These are phyloP conservation scores for Leishmania lainsoni DNA, from an alignment of 208 protist genomes.

Conservation along the genomic window DNA sequence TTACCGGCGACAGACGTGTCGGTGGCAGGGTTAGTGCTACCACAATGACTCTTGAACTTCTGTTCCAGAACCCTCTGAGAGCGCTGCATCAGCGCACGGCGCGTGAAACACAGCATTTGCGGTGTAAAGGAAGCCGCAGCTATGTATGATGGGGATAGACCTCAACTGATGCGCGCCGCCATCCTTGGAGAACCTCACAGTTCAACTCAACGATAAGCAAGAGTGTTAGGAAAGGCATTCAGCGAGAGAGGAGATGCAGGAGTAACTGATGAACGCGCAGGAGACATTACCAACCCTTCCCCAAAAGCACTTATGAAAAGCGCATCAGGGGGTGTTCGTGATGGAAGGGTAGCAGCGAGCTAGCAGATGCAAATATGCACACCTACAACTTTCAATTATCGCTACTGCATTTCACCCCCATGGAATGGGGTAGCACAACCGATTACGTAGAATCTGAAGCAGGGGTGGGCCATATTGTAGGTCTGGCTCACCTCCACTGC, in stretches of 20 bases:
- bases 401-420: too few species aligned
- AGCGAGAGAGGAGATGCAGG: neutral
- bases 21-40: constrained; percentile 17
- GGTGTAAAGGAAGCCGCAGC: neutral
- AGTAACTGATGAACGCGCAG: neutral
- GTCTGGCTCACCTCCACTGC: too few species aligned
- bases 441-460: neutral
- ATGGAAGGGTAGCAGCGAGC: neutral
- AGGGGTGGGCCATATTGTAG: neutral
- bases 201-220: neutral
- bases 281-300: neutral
- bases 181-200: neutral
- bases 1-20: constrained; percentile 65
- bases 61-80: constrained; percentile 50
- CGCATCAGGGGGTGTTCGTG: neutral
- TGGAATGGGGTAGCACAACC: neutral
- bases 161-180: neutral
- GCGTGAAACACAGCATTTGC: constrained; percentile 54
- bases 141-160: too few species aligned
- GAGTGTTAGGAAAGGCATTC: neutral
- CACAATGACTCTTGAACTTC: constrained; percentile 54
- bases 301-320: neutral
- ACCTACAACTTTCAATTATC: neutral
- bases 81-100: constrained; percentile 23
- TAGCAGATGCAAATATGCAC: fast-evolving